Percentiles rank a stretch among this genome's conserved stretches.
Conservation (phyloP, 176 grass and related monocot species). For the Luzula sylvatica region DNA sequence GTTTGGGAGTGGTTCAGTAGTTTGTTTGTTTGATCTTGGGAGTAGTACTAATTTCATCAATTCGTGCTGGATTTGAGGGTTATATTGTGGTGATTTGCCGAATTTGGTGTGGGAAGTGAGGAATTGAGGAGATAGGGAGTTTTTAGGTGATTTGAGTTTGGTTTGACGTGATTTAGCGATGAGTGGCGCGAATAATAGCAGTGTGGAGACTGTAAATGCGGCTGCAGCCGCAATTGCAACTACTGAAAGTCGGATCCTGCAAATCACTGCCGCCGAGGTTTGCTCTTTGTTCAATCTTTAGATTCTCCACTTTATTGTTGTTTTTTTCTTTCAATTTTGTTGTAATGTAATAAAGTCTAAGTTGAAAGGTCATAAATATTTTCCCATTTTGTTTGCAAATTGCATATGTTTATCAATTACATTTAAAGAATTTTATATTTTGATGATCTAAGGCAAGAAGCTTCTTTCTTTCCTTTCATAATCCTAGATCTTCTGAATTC, state of each 20-base stretch:
- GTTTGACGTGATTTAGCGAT: slow-evolving; percentile 44
- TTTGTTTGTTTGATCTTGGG: background rate
- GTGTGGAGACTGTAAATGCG: slow-evolving; percentile 74
- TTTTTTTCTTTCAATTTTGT: too few species aligned
- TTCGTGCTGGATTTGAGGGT: background rate
- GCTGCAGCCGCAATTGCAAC: slow-evolving; percentile 63
- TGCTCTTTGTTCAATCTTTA: too few species aligned
- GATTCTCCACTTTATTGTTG: too few species aligned
- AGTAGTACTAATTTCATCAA: background rate
- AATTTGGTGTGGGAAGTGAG: background rate
- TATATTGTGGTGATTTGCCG: background rate
- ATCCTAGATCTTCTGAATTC: too few species aligned
- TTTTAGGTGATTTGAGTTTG: slow-evolving; percentile 10
- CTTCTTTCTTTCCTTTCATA: too few species aligned
- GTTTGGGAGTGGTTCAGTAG: background rate
- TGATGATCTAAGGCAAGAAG: too few species aligned
- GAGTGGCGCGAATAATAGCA: slow-evolving; percentile 51
- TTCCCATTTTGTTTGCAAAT: background rate
- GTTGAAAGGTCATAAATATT: background rate
- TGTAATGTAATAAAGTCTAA: too few species aligned
- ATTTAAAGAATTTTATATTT: too few species aligned
- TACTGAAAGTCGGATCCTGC: slow-evolving; percentile 52
- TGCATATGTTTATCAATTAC: background rate
- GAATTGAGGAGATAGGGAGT: background rate
- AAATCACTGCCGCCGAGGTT: slow-evolving; percentile 43